Evolutionary conservation across 2,329 filamentous ascomycete genomes (phyloP), one percentile per base, ranked within the genome.

Genomic region (Grosmannia serpens): DNA sequence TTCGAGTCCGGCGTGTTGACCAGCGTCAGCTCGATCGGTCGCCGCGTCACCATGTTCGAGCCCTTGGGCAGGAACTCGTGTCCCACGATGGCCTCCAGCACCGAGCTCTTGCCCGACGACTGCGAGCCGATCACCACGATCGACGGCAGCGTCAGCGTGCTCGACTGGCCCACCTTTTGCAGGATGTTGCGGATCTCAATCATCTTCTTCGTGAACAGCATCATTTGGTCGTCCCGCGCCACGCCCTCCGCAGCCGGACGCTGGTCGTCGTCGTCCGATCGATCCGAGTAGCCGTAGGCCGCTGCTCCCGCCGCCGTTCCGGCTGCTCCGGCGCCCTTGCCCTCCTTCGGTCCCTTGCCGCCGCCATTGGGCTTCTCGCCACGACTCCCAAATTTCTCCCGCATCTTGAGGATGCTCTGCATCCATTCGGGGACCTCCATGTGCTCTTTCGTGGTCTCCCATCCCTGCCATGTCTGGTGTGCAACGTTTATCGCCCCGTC

Each of bases 51-150:
- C 94, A 99, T 99, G 68, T 99, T 99, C 49, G 86, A 86, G n/a
- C 94, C 94, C 72, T 99, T 99, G 7, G 94, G 95, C 52, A 99
- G 75, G 65, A 99, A 99, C 67, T 99, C 94, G 68, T 99, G 94
- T 6, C 94, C 95, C 58, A 99, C 95, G 61, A 99, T 95, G 24
- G 94, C 89, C 71, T 99, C 94, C 53, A 99, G 72, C 1, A 99
- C 94, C 1, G 94, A 99, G 68, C 92, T 97, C 75, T 99, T 99
- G 47, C 94, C 94, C 0, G 94, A 97, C 0, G 94, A 99, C 70
- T 99, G 94, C 2, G 94, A 99, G 27, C 94, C 94, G 65, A 99
- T 96, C 44, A 99, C 94, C n/a, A 99, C 94, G 59, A 99, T 99
- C 0, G 95, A 97, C 0, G 94, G 94, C 26, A 99, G 75, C 1